phyloP scores from a whole-genome alignment of 352 stramenopile genomes.

The Poterioochromonas sp. region DNA sequence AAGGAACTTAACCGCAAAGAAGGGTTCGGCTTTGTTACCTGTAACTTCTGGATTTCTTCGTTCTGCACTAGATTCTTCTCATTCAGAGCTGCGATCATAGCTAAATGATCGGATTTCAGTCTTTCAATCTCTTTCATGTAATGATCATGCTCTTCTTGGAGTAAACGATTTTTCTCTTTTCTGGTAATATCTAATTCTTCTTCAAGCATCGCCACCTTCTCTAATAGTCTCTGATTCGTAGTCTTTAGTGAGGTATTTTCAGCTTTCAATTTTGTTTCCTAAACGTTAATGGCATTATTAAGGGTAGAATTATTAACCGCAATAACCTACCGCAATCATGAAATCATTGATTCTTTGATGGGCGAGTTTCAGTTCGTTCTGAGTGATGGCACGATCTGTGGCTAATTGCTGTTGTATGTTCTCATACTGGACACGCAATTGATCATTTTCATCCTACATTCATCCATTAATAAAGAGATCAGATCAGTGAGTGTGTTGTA shows the following conservation, averaged over 20 bases:
- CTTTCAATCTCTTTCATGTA: not conserved
- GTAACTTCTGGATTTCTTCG: not conserved
- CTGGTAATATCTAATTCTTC: not conserved
- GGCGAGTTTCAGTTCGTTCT: not conserved
- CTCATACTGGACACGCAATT: not conserved
- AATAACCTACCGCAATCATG: not conserved
- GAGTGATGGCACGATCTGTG: not conserved
- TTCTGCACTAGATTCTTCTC: not conserved
- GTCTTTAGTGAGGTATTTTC: not conserved
- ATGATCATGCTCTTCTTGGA: not conserved
- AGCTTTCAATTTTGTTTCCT: not conserved
- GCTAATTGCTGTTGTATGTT: not conserved
- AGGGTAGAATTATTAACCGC: not conserved
- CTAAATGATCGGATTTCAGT: not conserved
- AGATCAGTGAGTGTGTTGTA: not conserved
- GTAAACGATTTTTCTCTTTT: not conserved
- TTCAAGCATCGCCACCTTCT: not conserved
- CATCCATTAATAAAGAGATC: not conserved
- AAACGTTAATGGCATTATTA: not conserved
- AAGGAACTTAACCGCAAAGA: too few relatives aligned
- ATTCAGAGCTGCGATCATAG: not conserved
- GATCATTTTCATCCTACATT: not conserved
- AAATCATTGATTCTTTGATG: not conserved
- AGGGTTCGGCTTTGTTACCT: too few relatives aligned
- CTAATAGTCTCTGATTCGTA: not conserved